These are phyloP conservation scores for Geotrichum australiense DNA, from an alignment of 1,139 yeast genomes.

Conservation along the genomic window DNA sequence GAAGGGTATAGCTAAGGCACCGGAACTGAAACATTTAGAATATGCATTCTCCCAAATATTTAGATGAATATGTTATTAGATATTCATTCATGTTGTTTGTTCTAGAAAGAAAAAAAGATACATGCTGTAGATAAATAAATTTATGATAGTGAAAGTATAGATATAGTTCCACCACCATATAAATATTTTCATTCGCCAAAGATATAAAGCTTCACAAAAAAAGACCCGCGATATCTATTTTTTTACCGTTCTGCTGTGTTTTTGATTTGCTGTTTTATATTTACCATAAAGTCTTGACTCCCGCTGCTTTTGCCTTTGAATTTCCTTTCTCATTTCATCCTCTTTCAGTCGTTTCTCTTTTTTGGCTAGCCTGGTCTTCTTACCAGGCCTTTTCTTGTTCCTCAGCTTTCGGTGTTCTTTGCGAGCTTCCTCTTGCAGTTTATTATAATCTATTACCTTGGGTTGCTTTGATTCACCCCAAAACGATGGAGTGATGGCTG, in stretches of 20 bases:
- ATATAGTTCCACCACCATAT: too few relatives aligned
- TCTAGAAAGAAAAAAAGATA: neutral
- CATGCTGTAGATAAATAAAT: too few relatives aligned
- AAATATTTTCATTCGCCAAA: too few relatives aligned
- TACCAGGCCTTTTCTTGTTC: slow-evolving; percentile 29
- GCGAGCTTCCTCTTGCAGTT: slow-evolving; percentile 24
- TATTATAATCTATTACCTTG: slow-evolving; percentile 26
- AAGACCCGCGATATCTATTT: too few relatives aligned
- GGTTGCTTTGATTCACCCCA: slow-evolving; percentile 23
- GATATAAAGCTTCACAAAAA: too few relatives aligned
- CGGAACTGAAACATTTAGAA: slow-evolving; percentile 9
- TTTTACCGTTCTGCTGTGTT: too few relatives aligned
- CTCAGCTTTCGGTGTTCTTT: slow-evolving; percentile 18
- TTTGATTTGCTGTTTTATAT: too few relatives aligned
- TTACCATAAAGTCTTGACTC: too few relatives aligned
- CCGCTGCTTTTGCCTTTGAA: slow-evolving; percentile 14
- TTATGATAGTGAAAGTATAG: too few relatives aligned
- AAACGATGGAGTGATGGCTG: slow-evolving; percentile 14
- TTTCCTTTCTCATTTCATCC: slow-evolving; percentile 13
- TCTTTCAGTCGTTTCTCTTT: slow-evolving; percentile 11
- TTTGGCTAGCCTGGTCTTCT: slow-evolving; percentile 26
- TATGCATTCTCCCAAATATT: slow-evolving; percentile 9
- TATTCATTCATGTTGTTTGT: neutral
- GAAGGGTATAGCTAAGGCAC: slow-evolving; percentile 7
- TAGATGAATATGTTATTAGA: neutral